Percentiles rank a stretch among this genome's conserved stretches.
Conservation (phyloP, 1,284 basidiomycete species). For the Entoloma clypeatum region DNA sequence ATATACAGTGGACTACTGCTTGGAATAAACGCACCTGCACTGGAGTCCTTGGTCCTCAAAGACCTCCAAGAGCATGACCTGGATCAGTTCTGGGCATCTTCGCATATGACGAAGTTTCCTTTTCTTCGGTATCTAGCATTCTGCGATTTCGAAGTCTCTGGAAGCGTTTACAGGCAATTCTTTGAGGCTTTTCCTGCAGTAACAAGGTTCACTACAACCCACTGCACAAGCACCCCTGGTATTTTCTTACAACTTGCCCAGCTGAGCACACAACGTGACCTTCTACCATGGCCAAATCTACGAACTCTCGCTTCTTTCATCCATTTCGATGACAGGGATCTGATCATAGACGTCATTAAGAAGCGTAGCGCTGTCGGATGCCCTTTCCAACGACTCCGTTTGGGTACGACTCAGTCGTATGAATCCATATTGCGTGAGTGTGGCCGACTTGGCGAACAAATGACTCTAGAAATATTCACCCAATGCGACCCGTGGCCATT, state of each 20-base stretch:
- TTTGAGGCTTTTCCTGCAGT: constrained; percentile 33
- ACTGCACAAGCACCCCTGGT: constrained; percentile 21
- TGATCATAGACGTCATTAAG: constrained; percentile 23
- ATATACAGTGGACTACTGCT: constrained; percentile 33
- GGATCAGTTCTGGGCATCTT: constrained; percentile 25
- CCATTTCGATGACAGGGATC: constrained; percentile 21
- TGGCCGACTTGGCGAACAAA: constrained; percentile 13
- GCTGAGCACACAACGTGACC: constrained; percentile 3
- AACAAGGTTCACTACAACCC: constrained; percentile 28
- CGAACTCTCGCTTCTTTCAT: constrained; percentile 29
- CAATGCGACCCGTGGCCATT: constrained; percentile 28
- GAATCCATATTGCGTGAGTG: constrained; percentile 13
- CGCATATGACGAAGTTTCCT: constrained; percentile 25
- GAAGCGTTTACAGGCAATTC: constrained; percentile 26
- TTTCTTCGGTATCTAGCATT: constrained; percentile 32
- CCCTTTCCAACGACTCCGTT: constrained; percentile 25
- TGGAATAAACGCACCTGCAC: constrained; percentile 30
- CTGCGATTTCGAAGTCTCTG: constrained; percentile 34
- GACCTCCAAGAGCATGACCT: constrained; percentile 36
- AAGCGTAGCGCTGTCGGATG: constrained; percentile 20
- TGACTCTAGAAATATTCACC: constrained; percentile 22
- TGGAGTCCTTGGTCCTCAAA: constrained; percentile 37
- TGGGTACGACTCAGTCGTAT: constrained; percentile 20
- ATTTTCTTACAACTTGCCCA: constrained; percentile 21
- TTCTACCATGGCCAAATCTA: constrained; percentile 34